phyloP scores from a whole-genome alignment of 257 asterid species.

The Rhazya stricta region DNA sequence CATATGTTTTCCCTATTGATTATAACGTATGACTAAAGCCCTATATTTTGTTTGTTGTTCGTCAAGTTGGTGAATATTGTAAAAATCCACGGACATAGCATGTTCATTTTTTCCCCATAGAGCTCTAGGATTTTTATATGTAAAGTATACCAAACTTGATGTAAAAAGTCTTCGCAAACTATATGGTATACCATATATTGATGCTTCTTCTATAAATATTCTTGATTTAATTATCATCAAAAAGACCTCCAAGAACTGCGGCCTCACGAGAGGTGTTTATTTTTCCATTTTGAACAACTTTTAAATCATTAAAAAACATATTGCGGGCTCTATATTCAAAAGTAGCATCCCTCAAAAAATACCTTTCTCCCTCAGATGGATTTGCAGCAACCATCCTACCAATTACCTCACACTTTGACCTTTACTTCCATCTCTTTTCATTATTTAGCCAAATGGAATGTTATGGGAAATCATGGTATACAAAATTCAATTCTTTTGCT shows the following conservation, averaged over 20 bases:
- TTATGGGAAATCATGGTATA: neutral
- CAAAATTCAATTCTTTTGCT: neutral
- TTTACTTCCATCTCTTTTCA: neutral
- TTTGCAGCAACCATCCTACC: neutral
- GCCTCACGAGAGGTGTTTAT: neutral
- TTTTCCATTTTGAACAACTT: neutral
- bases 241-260: neutral
- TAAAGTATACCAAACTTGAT: neutral
- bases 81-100: neutral
- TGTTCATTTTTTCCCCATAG: neutral
- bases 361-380: neutral
- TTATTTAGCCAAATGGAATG: too few species aligned
- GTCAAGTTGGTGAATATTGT: too few species aligned
- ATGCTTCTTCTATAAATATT: neutral
- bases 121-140: neutral
- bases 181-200: neutral
- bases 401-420: too few species aligned
- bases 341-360: neutral
- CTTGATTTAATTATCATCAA: neutral
- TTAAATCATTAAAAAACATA: neutral
- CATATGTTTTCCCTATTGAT: constrained; percentile 4
- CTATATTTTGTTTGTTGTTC: neutral
- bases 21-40: neutral
- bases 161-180: neutral
- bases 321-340: neutral